These are phyloP conservation scores for Lophiotrema nucula DNA, from an alignment of 495 filamentous ascomycete genomes.

Conservation along the genomic window DNA sequence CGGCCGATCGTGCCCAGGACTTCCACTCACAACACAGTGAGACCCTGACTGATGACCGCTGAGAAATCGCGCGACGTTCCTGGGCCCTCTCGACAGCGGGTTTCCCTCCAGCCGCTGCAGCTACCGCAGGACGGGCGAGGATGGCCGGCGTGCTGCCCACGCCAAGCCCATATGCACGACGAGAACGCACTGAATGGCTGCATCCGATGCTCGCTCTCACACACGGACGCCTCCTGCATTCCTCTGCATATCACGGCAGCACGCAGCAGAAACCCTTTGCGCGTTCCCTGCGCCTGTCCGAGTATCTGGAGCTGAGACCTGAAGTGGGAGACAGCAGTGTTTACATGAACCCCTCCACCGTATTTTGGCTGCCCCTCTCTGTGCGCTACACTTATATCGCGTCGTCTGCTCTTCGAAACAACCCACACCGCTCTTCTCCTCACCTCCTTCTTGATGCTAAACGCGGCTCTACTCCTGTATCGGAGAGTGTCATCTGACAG, in stretches of 20 bases:
- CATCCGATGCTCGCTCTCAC: not conserved
- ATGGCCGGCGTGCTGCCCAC: no score
- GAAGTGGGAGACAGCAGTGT: no score
- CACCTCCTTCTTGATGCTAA: not conserved
- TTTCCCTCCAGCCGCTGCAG: no score
- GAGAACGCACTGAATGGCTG: no score
- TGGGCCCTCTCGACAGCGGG: no score
- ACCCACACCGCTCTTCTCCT: conserved; percentile 10
- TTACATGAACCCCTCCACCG: not conserved
- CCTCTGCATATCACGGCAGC: not conserved
- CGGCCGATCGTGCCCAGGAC: not conserved
- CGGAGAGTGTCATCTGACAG: not conserved
- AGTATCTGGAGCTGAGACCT: no score
- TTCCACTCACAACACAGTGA: no score
- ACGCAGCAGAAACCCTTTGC: not conserved
- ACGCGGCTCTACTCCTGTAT: not conserved
- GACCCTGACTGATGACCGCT: not conserved
- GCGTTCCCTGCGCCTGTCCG: not conserved
- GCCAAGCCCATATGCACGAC: no score
- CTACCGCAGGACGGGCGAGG: no score
- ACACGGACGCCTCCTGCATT: not conserved
- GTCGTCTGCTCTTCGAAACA: not conserved
- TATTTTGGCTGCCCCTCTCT: not conserved
- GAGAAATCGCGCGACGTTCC: no score
- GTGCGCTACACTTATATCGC: not conserved